These are phyloP conservation scores for Stemphylium beticola DNA, from an alignment of 2,329 filamentous ascomycete genomes.

Conservation along the genomic window DNA sequence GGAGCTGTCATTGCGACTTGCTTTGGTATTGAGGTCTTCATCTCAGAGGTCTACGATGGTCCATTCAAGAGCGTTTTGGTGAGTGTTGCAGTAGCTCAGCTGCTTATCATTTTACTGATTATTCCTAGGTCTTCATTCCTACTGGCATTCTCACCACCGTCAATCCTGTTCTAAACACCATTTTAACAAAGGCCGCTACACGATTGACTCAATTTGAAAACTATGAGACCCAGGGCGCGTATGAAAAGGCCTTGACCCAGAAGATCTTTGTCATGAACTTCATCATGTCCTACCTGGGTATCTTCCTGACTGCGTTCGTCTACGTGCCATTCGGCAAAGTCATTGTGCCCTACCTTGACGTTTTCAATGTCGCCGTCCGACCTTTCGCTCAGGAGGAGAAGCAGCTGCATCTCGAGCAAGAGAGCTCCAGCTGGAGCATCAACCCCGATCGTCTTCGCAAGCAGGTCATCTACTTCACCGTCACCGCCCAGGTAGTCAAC, in stretches of 20 bases:
- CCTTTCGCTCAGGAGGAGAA: slow-evolving; percentile 78
- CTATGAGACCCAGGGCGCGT: slow-evolving; percentile 84
- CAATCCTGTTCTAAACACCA: slow-evolving; percentile 76
- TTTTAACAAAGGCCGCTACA: slow-evolving; percentile 78
- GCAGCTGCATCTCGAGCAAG: slow-evolving; percentile 58
- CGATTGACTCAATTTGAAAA: slow-evolving; percentile 85
- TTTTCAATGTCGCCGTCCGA: slow-evolving; percentile 77
- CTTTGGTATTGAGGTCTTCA: slow-evolving; percentile 94
- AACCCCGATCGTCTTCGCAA: slow-evolving; percentile 83
- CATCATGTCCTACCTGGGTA: slow-evolving; percentile 90
- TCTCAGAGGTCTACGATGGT: slow-evolving; percentile 90
- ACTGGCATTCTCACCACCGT: slow-evolving; percentile 84
- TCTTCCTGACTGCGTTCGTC: slow-evolving; percentile 86
- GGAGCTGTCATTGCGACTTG: slow-evolving; percentile 83
- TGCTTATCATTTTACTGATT: not conserved
- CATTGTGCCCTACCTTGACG: slow-evolving; percentile 82
- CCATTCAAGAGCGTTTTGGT: slow-evolving; percentile 86
- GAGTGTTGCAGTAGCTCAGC: slow-evolving; percentile 41
- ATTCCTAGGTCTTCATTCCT: slow-evolving; percentile 76
- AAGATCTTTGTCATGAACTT: slow-evolving; percentile 98
- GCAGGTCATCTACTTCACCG: slow-evolving; percentile 95
- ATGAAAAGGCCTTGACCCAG: slow-evolving; percentile 82
- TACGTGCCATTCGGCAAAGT: slow-evolving; percentile 90
- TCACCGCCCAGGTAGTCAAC: slow-evolving; percentile 90
- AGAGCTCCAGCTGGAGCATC: slow-evolving; percentile 73